Percentiles rank a stretch among this genome's conserved stretches.
These are phyloP conservation scores for Penicillium nordicum DNA, from an alignment of 2,329 filamentous ascomycete species.

Conservation along the genomic window DNA sequence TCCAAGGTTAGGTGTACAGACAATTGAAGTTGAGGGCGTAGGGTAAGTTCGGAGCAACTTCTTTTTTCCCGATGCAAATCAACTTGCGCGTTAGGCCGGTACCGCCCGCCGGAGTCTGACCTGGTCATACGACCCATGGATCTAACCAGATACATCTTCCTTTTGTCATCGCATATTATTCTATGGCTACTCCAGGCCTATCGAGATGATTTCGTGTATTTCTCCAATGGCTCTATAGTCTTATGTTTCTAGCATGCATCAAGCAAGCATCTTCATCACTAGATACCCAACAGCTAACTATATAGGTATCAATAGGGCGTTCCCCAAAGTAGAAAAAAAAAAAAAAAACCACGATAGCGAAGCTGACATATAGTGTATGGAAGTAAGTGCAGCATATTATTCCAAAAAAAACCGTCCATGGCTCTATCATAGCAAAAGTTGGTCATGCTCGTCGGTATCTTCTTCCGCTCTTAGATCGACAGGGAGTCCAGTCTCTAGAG, in stretches of 20 bases:
- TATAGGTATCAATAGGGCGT: not conserved
- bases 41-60: conserved; percentile 15
- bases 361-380: not conserved
- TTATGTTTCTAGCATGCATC: not conserved
- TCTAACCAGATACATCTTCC: not conserved
- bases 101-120: conserved; percentile 3
- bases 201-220: not conserved
- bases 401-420: not conserved
- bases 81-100: conserved; percentile 14
- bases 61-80: conserved; percentile 18
- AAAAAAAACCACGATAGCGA: not conserved
- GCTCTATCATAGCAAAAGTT: conserved; percentile 7
- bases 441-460: conserved; percentile 19
- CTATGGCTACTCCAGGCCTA: not conserved
- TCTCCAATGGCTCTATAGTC: not conserved
- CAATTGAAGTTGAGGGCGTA: conserved; percentile 10
- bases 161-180: too few species aligned
- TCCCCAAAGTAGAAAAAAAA: too few species aligned
- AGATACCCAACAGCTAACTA: not conserved
- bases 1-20: not conserved
- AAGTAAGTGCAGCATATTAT: conserved; percentile 4
- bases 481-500: conserved; percentile 12
- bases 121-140: conserved; percentile 9
- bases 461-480: conserved; percentile 17
- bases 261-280: not conserved